Evolutionary conservation across 345 rosid genomes (phyloP).

Genomic region (Melastoma malabathricum): DNA sequence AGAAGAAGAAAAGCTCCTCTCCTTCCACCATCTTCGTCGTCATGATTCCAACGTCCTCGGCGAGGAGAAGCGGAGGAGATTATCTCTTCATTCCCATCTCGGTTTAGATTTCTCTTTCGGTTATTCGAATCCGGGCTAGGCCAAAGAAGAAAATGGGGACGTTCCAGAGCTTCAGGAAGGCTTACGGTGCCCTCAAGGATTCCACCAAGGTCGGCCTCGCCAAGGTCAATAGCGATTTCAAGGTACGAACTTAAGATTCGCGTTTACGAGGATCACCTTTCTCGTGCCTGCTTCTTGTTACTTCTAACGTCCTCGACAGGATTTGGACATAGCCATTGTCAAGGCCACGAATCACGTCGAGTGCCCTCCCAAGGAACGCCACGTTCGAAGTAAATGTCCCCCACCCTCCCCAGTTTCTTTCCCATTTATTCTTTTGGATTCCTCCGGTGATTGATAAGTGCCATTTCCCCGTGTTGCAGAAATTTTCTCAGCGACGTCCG

Average conservation of each 20-base stretch:
- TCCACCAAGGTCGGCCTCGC: constrained; percentile 96
- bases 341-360: constrained; percentile 96
- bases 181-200: constrained; percentile 95
- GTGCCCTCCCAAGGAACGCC: constrained; percentile 94
- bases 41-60: too few relatives aligned
- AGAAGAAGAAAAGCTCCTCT: too few relatives aligned
- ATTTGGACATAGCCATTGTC: constrained; percentile 87
- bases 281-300: neutral
- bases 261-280: neutral
- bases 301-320: constrained; percentile 19
- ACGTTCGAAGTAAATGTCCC: constrained; percentile 50
- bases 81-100: too few relatives aligned
- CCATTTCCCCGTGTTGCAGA: constrained; percentile 16
- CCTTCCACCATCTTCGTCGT: too few relatives aligned
- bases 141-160: constrained; percentile 49
- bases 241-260: constrained; percentile 24
- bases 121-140: too few relatives aligned
- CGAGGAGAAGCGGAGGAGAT: too few relatives aligned
- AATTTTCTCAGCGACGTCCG: constrained; percentile 82
- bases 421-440: neutral
- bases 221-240: constrained; percentile 93
- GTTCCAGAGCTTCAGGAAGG: constrained; percentile 73
- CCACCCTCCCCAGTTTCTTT: neutral
- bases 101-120: too few relatives aligned
- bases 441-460: neutral